Evolutionary conservation across 2,329 filamentous ascomycete species (phyloP).

Genomic region (Colletotrichum sp.): DNA sequence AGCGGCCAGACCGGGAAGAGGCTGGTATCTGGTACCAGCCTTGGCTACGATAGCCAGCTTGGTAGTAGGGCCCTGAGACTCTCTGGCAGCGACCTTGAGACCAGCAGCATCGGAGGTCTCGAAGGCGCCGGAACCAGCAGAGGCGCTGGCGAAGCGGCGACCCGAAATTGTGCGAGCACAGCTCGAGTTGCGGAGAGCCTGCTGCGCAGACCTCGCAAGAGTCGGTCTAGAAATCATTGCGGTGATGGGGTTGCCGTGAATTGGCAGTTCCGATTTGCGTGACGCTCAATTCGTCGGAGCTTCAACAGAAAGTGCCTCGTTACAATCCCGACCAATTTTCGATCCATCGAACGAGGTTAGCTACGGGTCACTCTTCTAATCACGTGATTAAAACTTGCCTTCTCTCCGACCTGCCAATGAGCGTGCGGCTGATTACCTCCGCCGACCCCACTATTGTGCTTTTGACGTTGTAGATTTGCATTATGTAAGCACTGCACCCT

Average conservation of each 20-base stretch:
- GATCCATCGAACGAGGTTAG: constrained; percentile 22
- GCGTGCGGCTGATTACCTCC: constrained; percentile 15
- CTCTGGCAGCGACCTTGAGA: constrained; percentile 91
- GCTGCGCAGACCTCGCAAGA: constrained; percentile 63
- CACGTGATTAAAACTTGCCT: constrained; percentile 8
- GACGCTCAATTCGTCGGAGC: constrained; percentile 23
- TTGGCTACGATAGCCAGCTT: constrained; percentile 92
- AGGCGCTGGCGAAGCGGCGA: constrained; percentile 64
- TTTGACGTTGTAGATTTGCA: neutral
- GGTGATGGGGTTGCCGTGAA: constrained; percentile 61
- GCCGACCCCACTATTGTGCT: neutral
- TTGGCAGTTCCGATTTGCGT: constrained; percentile 43
- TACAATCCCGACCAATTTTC: constrained; percentile 25
- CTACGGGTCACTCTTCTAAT: constrained; percentile 15
- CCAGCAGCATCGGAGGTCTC: constrained; percentile 85
- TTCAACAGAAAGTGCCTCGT: constrained; percentile 25
- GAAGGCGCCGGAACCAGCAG: constrained; percentile 76
- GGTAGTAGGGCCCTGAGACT: constrained; percentile 85
- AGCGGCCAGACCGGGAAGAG: constrained; percentile 85
- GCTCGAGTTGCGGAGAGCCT: constrained; percentile 61
- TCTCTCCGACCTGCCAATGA: constrained; percentile 10
- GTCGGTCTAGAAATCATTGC: constrained; percentile 69
- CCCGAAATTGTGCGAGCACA: constrained; percentile 58
- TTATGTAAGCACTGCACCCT: constrained; percentile 7
- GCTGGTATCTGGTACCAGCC: constrained; percentile 92